Conservation (phyloP, 176 grass and related monocot genomes). For the Calamus simplicifolius region DNA sequence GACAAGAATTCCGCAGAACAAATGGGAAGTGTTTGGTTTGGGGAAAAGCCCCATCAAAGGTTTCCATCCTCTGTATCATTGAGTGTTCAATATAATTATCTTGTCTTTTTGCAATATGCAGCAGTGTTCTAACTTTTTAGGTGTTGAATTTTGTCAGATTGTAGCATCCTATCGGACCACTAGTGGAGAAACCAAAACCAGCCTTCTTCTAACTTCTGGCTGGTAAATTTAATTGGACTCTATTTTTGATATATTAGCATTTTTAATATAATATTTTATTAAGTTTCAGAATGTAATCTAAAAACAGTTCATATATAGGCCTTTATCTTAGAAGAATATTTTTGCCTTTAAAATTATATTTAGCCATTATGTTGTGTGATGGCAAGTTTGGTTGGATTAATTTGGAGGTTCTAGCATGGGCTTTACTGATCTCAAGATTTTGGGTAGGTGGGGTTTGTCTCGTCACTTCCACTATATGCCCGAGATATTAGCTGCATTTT, state of each 20-base stretch:
- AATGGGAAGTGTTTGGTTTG: slow-evolving; percentile 86
- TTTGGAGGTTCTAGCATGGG: not conserved
- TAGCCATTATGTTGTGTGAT: no score
- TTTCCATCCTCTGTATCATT: slow-evolving; percentile 3
- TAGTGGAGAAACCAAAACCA: slow-evolving; percentile 85
- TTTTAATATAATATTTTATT: no score
- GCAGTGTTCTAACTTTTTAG: no score
- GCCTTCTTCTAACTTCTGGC: slow-evolving; percentile 95
- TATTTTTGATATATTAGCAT: no score
- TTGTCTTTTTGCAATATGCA: no score
- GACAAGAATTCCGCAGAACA: slow-evolving; percentile 80
- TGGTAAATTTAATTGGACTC: slow-evolving; percentile 35
- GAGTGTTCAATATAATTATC: no score
- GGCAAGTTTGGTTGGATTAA: no score
- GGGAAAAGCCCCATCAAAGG: slow-evolving; percentile 96
- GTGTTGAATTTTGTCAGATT: slow-evolving; percentile 35
- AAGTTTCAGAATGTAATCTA: no score
- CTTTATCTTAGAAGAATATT: no score
- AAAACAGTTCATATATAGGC: no score
- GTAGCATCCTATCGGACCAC: slow-evolving; percentile 76
- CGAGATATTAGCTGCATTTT: slow-evolving; percentile 87
- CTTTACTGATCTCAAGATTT: slow-evolving; percentile 3
- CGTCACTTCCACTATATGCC: slow-evolving; percentile 98
- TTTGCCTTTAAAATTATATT: no score
- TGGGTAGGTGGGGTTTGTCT: slow-evolving; percentile 83